Base-by-base conservation (phyloP, 352 stramenopile species). In the Phytophthora sp. region DNA sequence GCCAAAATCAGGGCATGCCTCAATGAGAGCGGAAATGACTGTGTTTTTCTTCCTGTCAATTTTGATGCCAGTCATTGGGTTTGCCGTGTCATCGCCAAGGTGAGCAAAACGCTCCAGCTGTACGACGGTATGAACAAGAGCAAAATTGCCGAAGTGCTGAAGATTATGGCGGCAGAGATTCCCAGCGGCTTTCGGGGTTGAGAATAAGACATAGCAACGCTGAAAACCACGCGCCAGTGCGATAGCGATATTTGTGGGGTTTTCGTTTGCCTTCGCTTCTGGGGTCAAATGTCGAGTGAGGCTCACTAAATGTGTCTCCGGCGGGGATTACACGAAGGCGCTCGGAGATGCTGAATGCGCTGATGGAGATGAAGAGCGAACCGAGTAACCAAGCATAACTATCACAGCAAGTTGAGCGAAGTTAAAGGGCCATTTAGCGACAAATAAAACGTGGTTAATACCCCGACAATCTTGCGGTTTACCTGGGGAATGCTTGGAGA, bases 71-170 rank as follows among this genome's bases (percentile, higher is more conserved):
- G 20, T 13, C n/a, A 45, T n/a, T 45, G n/a, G 38, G n/a, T 18
- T 15, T 45, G 38, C n/a, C 38, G 9, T 2, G 38, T 45, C 38
- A 13, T 45, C 4, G 20, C 23, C 38, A 45, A 45, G n/a, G 18
- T 24, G 38, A 26, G 24, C 4, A 45, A 26, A n/a, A n/a, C 23
- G n/a, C 4, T 45, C 9, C 3, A 15, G 3, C 3, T 45, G 3
- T 45, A 45, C 18, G 38, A 45, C 38, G 24, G n/a, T n/a, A 45
- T 45, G 38, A 45, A 45, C n/a, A 45, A 45, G 38, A 45, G 38
- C 11, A 45, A 45, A 18, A 45, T 45, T 24, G 38, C 3, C 5
- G 24, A 45, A 7, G 38, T 15, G 7, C 38, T 45, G 9, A 42
- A 11, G 18, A 24, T 24, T n/a, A 11, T 26, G n/a, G n/a, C 38